Base-by-base conservation (phyloP, 2,329 filamentous ascomycete genomes). In the Lachnellula hyalina region DNA sequence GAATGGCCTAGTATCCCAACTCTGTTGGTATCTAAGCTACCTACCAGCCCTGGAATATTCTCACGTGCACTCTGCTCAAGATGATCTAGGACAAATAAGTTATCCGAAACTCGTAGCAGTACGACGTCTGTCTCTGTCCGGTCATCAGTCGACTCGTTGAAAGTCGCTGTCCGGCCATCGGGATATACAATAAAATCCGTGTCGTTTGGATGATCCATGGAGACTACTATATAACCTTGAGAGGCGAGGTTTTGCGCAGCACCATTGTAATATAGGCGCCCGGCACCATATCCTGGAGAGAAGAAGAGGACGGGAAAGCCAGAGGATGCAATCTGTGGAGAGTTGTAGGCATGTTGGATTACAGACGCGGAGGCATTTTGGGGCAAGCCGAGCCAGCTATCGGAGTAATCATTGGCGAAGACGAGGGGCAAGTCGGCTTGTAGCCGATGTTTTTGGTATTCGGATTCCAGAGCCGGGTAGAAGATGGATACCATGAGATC, bases 151-250 rank as follows among this genome's bases (percentile, higher is more conserved):
- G 52, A 36, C n/a, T 45, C 23, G 38, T 41, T 2, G 34, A 40
- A 40, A 7, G 40, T 36, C 7, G 53, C 47, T 15, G 53, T 51
- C 5, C 52, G 28, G 3, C 60, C 64, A 35, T 69, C 61, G 0
- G 67, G 67, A 40, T 65, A 71, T 50, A 67, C 67, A 12, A 71
- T 60, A 32, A 69, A 61, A 1, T 56, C 40, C 1, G 62, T 55
- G 55, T 71, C 69, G 25, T 67, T 61, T 4, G 69, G 62, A 51
- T 71, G 69, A 47, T 71, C 69, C n/a, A 71, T 52, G 5, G 65
- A 60, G 15, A 71, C 54, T n/a, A 70, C 65, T n/a, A 64, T 61
- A 44, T 65, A 71, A 4, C 69, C 70, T 5, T 57, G 23, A 46
- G 67, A 70, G 4, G 69, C 65, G 2, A 71, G 51, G 45, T 63